These are phyloP conservation scores for Lentithecium fluviatile DNA, from an alignment of 495 filamentous ascomycete genomes.

Conservation along the genomic window DNA sequence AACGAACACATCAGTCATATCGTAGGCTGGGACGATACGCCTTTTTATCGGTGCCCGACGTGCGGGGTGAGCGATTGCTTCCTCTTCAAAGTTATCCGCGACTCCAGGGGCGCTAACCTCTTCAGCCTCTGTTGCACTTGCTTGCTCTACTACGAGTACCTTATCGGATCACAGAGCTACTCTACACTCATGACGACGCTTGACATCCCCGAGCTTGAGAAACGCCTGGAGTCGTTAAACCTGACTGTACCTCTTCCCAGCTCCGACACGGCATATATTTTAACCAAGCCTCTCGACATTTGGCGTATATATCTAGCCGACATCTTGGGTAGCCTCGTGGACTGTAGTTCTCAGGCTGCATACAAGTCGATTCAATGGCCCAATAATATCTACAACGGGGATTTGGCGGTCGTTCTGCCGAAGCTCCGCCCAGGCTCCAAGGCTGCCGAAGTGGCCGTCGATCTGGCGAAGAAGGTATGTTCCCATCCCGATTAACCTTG, in stretches of 20 bases:
- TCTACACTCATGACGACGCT: neutral
- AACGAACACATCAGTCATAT: neutral
- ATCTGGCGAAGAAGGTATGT: conserved; percentile 23
- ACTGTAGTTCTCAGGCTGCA: conserved; percentile 5
- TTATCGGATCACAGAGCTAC: too few relatives aligned
- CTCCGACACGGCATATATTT: neutral
- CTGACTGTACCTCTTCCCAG: conserved; percentile 10
- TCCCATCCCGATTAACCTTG: neutral
- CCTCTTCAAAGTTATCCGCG: too few relatives aligned
- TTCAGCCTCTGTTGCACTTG: too few relatives aligned
- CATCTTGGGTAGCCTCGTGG: conserved; percentile 5
- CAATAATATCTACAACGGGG: conserved; percentile 15
- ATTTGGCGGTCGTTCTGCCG: conserved; percentile 19
- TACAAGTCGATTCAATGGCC: conserved; percentile 20
- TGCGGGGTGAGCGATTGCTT: neutral
- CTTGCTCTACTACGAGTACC: too few relatives aligned
- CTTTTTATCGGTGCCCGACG: neutral
- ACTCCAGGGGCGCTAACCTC: too few relatives aligned
- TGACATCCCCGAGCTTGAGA: conserved; percentile 11
- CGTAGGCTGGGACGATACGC: neutral
- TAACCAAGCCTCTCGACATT: conserved; percentile 23
- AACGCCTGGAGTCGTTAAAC: neutral
- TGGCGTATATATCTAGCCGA: conserved; percentile 23
- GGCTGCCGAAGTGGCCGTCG: conserved; percentile 7
- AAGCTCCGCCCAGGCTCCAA: conserved; percentile 19